These are phyloP conservation scores for Cupressus sempervirens DNA, from an alignment of 75 land plant species.

Conservation along the genomic window DNA sequence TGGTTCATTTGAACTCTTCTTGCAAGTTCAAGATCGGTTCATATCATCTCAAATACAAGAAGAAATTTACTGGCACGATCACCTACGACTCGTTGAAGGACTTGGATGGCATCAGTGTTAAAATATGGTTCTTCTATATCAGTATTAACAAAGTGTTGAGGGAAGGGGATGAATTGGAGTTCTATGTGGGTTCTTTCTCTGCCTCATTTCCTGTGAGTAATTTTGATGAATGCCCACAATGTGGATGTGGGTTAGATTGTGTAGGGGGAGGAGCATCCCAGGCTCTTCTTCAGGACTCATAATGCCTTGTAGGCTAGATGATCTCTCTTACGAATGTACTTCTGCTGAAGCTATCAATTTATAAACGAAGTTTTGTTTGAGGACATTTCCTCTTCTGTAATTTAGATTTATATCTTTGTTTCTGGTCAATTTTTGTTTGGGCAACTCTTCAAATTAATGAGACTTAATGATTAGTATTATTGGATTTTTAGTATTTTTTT, in stretches of 20 bases:
- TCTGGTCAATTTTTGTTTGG: no score
- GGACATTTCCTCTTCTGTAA: no score
- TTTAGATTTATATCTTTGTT: no score
- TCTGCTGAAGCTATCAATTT: no score
- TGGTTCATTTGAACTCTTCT: conserved; percentile 17
- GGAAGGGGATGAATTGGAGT: conserved; percentile 28
- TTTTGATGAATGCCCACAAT: conserved; percentile 42
- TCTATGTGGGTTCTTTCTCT: conserved; percentile 51
- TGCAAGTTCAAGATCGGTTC: conserved; percentile 44
- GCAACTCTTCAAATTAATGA: no score
- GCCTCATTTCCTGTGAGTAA: conserved; percentile 37
- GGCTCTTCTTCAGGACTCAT: neutral
- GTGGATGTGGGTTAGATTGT: conserved; percentile 38
- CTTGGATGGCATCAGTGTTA: conserved; percentile 41
- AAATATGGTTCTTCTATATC: conserved; percentile 41
- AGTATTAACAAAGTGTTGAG: conserved; percentile 41
- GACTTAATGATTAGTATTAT: no score
- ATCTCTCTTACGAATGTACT: no score
- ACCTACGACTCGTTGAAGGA: conserved; percentile 14
- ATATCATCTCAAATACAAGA: conserved; percentile 38
- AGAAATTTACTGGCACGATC: conserved; percentile 31
- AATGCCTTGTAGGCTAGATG: no score
- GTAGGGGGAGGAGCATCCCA: neutral
- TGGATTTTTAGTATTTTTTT: no score
- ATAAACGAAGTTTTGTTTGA: no score